Evolutionary conservation across 2,329 filamentous ascomycete genomes (phyloP).

Genomic region (Leptographium lundbergii): DNA sequence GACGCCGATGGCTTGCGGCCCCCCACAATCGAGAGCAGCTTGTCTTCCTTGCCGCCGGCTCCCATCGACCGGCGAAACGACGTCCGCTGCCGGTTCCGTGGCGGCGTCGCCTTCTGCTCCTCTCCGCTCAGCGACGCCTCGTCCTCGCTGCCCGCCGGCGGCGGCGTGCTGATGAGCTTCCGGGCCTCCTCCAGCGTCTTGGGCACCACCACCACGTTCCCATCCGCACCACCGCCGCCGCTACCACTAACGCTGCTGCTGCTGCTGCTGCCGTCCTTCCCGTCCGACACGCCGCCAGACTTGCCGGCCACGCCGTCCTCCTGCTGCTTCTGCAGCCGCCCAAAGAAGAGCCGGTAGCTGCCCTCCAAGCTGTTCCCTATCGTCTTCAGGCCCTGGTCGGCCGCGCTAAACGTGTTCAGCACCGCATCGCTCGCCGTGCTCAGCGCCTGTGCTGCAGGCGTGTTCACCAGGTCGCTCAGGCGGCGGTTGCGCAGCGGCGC

Average conservation of each 20-base stretch:
- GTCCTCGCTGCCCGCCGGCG: conserved; percentile 44
- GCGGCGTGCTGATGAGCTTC: conserved; percentile 68
- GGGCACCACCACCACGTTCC: conserved; percentile 57
- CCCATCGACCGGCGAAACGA: neutral
- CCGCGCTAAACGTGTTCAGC: conserved; percentile 74
- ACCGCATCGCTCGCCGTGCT: conserved; percentile 75
- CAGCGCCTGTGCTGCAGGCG: conserved; percentile 67
- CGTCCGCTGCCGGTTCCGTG: neutral
- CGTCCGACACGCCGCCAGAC: neutral
- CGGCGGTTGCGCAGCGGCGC: conserved; percentile 54
- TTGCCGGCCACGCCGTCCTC: conserved; percentile 11
- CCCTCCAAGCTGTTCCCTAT: conserved; percentile 84
- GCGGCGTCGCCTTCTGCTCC: conserved; percentile 19
- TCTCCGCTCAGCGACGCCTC: conserved; percentile 47
- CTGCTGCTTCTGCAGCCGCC: conserved; percentile 45
- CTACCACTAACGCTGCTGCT: neutral
- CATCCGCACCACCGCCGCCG: conserved; percentile 16
- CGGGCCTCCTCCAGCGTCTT: conserved; percentile 88
- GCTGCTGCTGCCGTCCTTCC: neutral
- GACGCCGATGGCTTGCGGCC: conserved; percentile 27
- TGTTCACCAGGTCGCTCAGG: conserved; percentile 75
- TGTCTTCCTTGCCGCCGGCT: conserved; percentile 38
- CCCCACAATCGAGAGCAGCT: conserved; percentile 60
- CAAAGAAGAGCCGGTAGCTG: conserved; percentile 87
- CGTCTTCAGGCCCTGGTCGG: conserved; percentile 83